Conservation (phyloP, 805 yeast species). For the Jamesozyma spencerorum region DNA sequence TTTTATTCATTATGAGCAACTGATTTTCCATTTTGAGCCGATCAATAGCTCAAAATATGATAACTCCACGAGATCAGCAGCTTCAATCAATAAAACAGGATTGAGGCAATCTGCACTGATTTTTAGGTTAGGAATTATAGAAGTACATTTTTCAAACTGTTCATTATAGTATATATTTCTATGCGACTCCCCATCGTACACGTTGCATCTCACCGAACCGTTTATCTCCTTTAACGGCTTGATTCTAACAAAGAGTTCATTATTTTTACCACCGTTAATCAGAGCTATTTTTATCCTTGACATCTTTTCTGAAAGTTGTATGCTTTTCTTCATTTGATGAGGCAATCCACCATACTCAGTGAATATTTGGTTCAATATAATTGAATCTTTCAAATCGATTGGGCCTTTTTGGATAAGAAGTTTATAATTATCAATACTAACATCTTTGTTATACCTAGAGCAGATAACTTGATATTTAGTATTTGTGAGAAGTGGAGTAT, state of each 20-base stretch:
- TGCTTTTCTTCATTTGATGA: slow-evolving; percentile 9
- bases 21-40: slow-evolving; percentile 8
- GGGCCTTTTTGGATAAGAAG: slow-evolving; percentile 4
- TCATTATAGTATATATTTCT: slow-evolving; percentile 7
- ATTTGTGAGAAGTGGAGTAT: slow-evolving; percentile 15
- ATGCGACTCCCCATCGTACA: slow-evolving; percentile 15
- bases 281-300: slow-evolving; percentile 9
- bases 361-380: slow-evolving; percentile 5
- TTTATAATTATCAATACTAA: slow-evolving; percentile 4
- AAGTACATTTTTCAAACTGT: slow-evolving; percentile 9
- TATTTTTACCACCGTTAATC: slow-evolving; percentile 1
- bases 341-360: slow-evolving; percentile 19
- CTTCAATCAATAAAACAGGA: slow-evolving; percentile 15
- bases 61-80: slow-evolving; percentile 4
- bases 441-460: slow-evolving; percentile 8
- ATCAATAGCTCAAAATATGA: slow-evolving; percentile 2
- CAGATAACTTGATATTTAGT: slow-evolving; percentile 17
- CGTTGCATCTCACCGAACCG: slow-evolving; percentile 12
- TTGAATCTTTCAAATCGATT: too few relatives aligned
- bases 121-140: slow-evolving; percentile 12
- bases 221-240: background rate
- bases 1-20: too few relatives aligned
- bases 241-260: slow-evolving; percentile 15
- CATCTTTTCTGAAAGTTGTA: slow-evolving; percentile 7
- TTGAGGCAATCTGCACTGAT: slow-evolving; percentile 3